Base-by-base conservation (phyloP, 768 basidiomycete genomes). In the Ramaria sp. region DNA sequence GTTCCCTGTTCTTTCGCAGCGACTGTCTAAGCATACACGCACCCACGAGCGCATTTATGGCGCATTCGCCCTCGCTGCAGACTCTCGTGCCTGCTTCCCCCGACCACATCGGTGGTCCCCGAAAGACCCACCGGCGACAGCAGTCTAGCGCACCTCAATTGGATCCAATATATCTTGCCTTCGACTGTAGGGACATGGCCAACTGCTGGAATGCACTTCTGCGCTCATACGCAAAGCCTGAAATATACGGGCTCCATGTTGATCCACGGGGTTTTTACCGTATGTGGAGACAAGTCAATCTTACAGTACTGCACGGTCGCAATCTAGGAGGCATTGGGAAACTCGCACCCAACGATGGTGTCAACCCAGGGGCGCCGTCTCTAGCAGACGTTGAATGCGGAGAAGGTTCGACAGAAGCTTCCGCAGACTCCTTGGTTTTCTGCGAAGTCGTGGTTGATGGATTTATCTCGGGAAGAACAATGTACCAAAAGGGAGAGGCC, bases 271-370 rank as follows among this genome's bases (percentile, higher is more conserved):
- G 88, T 6, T 78, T 85, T 10, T 90, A 88, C 67, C 82, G 90
- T 52, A 85, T 92, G 78, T 92, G 87, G 85, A 76, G 91, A 49
- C 85, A 87, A 64, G 74, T 92, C 22, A 80, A 87, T 58, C 70
- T 92, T 24, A 77, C 78, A 28, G 73, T 89, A 52, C 72, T 83
- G 37, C 84, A 88, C 67, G 88, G 81, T 12, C 79, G 88, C 38
- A 82, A 83, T 61, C 71, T 93, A 30, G 85, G 85, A 47, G 73
- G 71, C 56, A 66, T 71, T 41, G 78, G 70, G 16, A 64, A 70
- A 3, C 62, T 69, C 52, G 67, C 69, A 52, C 32, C 60, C 57
- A 9, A 53, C 56, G 50, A 56, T 30, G 36, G 18, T 18, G 24
- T 44, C 10, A 45, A n/a, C n/a, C n/a, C n/a, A n/a, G n/a, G n/a